phyloP scores from a whole-genome alignment of 495 filamentous ascomycete species.

The Lasiosphaeriaceae sp. region DNA sequence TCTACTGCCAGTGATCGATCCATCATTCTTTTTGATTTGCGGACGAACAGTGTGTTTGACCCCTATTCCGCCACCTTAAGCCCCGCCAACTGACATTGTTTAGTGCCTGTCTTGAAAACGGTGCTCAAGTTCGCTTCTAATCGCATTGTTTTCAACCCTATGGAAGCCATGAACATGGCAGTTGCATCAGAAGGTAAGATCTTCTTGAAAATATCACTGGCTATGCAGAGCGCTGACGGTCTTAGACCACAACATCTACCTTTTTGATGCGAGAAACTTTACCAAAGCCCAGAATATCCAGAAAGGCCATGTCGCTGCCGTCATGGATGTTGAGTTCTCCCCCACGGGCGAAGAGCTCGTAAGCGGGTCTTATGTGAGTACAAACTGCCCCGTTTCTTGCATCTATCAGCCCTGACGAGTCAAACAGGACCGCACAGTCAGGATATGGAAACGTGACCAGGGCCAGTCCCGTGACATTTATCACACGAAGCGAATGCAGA shows the following conservation, averaged over 20 bases:
- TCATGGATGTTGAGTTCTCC: constrained; percentile 94
- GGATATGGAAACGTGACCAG: constrained; percentile 73
- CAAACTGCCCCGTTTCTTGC: constrained; percentile 59
- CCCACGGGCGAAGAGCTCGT: constrained; percentile 95
- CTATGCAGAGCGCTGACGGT: not conserved
- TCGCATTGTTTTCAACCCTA: constrained; percentile 87
- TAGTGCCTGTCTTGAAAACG: constrained; percentile 72
- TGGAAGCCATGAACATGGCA: constrained; percentile 49
- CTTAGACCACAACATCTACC: constrained; percentile 47
- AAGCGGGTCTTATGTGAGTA: constrained; percentile 75
- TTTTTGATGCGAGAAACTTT: constrained; percentile 37
- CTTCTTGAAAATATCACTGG: no score
- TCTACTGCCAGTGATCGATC: constrained; percentile 80
- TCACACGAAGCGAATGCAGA: constrained; percentile 97
- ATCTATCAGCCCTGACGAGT: constrained; percentile 38
- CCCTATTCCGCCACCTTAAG: not conserved
- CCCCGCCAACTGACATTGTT: constrained; percentile 16
- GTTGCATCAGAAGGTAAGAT: constrained; percentile 30
- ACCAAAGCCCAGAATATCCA: constrained; percentile 71
- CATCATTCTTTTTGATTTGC: constrained; percentile 78
- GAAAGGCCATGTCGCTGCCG: constrained; percentile 92
- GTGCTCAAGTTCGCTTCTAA: constrained; percentile 80
- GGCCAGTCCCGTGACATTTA: constrained; percentile 92
- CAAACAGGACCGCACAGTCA: constrained; percentile 33
- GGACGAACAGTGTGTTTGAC: constrained; percentile 49